Conservation (phyloP, 1,139 yeast genomes). For the Lizanozyma gosingica region DNA sequence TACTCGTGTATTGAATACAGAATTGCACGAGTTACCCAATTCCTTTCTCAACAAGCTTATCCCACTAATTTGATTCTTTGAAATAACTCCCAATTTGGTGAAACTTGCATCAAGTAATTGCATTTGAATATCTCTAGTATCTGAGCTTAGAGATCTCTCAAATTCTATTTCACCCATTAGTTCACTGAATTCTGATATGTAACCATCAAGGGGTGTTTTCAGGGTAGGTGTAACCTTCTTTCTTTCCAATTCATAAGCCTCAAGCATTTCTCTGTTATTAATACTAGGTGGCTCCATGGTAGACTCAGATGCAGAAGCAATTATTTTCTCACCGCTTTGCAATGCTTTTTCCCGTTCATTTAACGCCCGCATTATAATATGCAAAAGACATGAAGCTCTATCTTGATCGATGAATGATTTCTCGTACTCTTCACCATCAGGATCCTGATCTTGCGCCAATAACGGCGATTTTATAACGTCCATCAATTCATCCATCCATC, state of each 20-base stretch:
- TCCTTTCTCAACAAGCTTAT: slow-evolving; percentile 35
- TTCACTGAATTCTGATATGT: background rate
- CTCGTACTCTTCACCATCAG: slow-evolving; percentile 74
- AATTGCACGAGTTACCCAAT: slow-evolving; percentile 45
- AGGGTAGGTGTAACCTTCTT: background rate
- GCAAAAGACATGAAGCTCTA: slow-evolving; percentile 53
- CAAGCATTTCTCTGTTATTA: background rate
- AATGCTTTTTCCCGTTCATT: slow-evolving; percentile 36
- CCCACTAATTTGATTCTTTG: slow-evolving; percentile 14
- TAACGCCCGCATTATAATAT: slow-evolving; percentile 47
- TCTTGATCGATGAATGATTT: slow-evolving; percentile 69
- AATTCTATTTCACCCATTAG: background rate
- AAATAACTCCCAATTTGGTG: slow-evolving; percentile 13
- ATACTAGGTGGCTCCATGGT: background rate
- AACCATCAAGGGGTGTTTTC: background rate
- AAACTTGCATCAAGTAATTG: slow-evolving; percentile 6
- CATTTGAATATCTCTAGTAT: background rate
- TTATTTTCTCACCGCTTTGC: background rate
- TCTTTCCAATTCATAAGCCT: background rate
- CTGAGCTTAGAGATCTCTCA: background rate
- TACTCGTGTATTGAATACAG: slow-evolving; percentile 66
- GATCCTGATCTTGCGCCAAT: slow-evolving; percentile 35
- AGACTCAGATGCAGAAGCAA: background rate
- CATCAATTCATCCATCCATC: slow-evolving; percentile 42
- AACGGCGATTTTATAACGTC: slow-evolving; percentile 39